phyloP scores from a whole-genome alignment of 164 flowering plant genomes.

The Pachysandra terminalis region DNA sequence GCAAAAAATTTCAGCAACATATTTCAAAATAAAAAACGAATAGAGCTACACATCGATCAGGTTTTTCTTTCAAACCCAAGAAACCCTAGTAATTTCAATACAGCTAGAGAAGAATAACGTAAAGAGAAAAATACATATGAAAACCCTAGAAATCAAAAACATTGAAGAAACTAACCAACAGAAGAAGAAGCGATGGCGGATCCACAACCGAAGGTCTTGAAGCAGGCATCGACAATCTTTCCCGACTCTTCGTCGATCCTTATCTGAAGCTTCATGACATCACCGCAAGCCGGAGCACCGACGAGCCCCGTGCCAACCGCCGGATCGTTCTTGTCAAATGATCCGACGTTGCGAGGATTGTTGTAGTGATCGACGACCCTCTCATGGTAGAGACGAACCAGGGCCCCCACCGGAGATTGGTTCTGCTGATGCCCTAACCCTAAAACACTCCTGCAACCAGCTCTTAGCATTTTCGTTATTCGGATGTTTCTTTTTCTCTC shows the following conservation, averaged over 20 bases:
- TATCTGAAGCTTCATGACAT: slow-evolving; percentile 86
- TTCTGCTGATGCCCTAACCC: slow-evolving; percentile 19
- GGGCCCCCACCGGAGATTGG: slow-evolving; percentile 10
- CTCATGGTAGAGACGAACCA: slow-evolving; percentile 61
- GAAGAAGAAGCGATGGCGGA: slow-evolving; percentile 54
- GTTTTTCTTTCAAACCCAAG: too few species aligned
- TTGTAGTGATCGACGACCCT: slow-evolving; percentile 81
- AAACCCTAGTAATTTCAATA: too few species aligned
- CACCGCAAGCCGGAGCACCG: slow-evolving; percentile 90
- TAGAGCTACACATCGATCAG: too few species aligned
- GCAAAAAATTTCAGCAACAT: too few species aligned
- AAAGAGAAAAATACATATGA: background rate
- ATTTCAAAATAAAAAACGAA: too few species aligned
- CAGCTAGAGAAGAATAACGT: background rate
- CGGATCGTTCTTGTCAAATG: slow-evolving; percentile 73
- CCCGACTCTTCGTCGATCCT: slow-evolving; percentile 60
- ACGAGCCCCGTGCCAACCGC: slow-evolving; percentile 77
- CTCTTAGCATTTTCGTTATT: slow-evolving; percentile 26
- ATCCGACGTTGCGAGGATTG: slow-evolving; percentile 78
- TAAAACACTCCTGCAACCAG: slow-evolving; percentile 23
- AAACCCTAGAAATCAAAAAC: background rate
- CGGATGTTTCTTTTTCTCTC: too few species aligned
- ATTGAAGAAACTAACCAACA: slow-evolving; percentile 30
- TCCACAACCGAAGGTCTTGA: slow-evolving; percentile 70
- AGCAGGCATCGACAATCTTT: slow-evolving; percentile 61